phyloP scores from a whole-genome alignment of 2,329 filamentous ascomycete genomes.

The Aspergillus sp. region DNA sequence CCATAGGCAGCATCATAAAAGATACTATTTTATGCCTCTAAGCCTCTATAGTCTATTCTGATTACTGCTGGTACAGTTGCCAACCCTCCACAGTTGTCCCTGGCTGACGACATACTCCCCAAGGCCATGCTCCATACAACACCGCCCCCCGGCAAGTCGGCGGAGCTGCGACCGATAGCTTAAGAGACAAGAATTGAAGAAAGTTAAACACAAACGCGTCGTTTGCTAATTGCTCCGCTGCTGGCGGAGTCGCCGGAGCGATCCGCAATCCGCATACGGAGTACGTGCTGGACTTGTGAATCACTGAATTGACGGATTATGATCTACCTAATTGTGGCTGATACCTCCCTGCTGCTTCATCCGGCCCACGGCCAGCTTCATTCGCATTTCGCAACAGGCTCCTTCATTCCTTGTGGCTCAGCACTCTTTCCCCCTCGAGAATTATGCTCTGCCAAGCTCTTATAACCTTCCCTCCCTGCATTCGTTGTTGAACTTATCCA shows the following conservation, averaged over 20 bases:
- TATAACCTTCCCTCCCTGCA: neutral
- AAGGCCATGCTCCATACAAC: neutral
- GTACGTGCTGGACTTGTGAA: neutral
- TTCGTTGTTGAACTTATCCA: neutral
- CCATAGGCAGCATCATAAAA: conserved; percentile 10
- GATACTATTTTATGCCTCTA: conserved; percentile 2
- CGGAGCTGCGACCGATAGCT: conserved; percentile 5
- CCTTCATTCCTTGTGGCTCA: conserved; percentile 5
- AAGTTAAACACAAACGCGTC: neutral
- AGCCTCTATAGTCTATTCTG: neutral
- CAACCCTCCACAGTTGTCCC: neutral
- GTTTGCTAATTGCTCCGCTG: neutral
- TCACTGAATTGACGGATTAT: neutral
- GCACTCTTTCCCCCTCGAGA: neutral
- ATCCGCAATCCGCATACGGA: neutral
- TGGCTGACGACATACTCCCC: conserved; percentile 4
- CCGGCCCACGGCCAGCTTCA: neutral
- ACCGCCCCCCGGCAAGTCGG: conserved; percentile 10
- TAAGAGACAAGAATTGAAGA: neutral
- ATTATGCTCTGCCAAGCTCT: conserved; percentile 1
- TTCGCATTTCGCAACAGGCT: conserved; percentile 5
- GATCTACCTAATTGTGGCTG: conserved; percentile 2
- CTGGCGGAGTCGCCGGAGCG: neutral
- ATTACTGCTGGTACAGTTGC: neutral
- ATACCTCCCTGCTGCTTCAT: neutral